Base-by-base conservation (phyloP, 1,139 yeast species). In the Lodderomyces oxycetoniae region DNA sequence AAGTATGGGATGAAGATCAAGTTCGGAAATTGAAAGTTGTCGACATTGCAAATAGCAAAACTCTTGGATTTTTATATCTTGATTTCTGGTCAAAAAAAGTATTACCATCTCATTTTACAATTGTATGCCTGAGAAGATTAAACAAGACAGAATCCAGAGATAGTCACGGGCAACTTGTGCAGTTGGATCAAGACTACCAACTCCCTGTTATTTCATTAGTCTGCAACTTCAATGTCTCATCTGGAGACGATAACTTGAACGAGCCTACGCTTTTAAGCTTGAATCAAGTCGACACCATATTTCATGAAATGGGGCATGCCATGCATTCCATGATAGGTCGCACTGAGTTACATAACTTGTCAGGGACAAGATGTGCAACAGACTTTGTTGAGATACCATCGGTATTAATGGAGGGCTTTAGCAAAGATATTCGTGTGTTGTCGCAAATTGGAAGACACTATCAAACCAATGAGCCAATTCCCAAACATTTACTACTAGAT, bases 301-400 rank as follows among this genome's bases (percentile, higher is more conserved):
- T 93, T 63, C 99, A 91, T 58, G 99, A 91, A 58, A 88, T 91
- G 95, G 99, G 99, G 1, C 99, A 91, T 59, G 98, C 98, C 2
- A 84, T 91, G 78, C 98, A 91, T 56, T 87, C 96, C 5, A 89
- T 91, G 96, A 64, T 91, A 19, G 98, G 97, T 0, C 71, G 91
- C 41, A 91, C 98, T 0, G 72, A 79, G 31, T 63, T 91, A 33
- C 98, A 93, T 53, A 93, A 89, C 52, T 81, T 91, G 11, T 81
- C 94, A 16, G 98, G 99, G 2, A 91, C 98, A 0, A 69, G 99
- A 41, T 91, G 97, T 52, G 85, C 88, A 5, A 87, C 98, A 0
- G 98, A 91, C 55, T 91, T 91, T 61, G 98, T 93, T 21, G 98
- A 91, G 56, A 63, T 91, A 31, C 99, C 99, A 1, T 87, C 96